Evolutionary conservation across 495 filamentous ascomycete species (phyloP), one percentile per base, ranked within the genome.

Genomic region (Halenospora varia): DNA sequence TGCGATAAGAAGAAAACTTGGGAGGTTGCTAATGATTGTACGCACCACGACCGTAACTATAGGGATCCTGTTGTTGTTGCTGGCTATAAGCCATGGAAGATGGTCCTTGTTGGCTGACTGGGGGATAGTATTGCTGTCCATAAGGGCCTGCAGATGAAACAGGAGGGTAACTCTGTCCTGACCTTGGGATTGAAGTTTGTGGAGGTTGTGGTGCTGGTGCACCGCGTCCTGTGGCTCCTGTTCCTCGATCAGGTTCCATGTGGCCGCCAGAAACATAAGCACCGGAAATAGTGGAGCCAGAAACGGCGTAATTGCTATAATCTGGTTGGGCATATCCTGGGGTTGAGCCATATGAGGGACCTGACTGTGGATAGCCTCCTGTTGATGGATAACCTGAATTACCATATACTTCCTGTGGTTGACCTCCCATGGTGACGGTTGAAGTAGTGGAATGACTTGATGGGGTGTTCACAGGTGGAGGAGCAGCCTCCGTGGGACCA

Each of bases 21-120:
- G 35, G 35, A 61, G 51, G 40, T 52, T 26, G 55, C 47, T 40
- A 40, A 35, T 64, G 42, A 62, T 54, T 62, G 68, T 78, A 75
- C 73, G 70, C 71, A 76, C 74, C 76, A 72, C 79, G 79, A 71
- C 75, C 77, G 60, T 75, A 76, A 51, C n/a, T n/a, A n/a, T 77
- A 73, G 26, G 71, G 66, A 66, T 81, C 77, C 53, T 61, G 57
- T 51, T 75, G 71, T 61, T 74, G 13, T 35, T 4, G 29, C 29
- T 35, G 29, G 13, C 29, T 13, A 55, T 65, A 71, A 61, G 53
- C 57, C 53, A 57, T 64, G 62, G 62, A 61, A 46, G 44, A 66
- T 25, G 66, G 60, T 59, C 25, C 29, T 69, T 62, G 61, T 60
- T 66, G 55, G 62, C 60, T 4, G 69, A 50, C 49, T 63, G 56